phyloP scores from a whole-genome alignment of 495 filamentous ascomycete genomes.

The Cercophora scortea region DNA sequence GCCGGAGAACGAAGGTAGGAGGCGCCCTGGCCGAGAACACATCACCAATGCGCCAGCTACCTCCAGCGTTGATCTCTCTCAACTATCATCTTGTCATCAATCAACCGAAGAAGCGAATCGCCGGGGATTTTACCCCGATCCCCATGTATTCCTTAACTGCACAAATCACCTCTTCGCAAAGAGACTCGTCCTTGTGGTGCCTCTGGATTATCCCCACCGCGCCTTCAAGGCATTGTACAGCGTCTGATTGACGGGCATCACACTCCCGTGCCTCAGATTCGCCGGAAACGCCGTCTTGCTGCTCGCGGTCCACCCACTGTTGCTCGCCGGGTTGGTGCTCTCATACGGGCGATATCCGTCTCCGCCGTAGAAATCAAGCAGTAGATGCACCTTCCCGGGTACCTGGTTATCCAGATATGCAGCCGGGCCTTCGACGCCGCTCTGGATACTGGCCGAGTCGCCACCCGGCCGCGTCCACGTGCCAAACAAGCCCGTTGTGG shows the following conservation, averaged over 20 bases:
- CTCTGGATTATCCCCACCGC: slow-evolving; percentile 27
- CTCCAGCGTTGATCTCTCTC: too few relatives aligned
- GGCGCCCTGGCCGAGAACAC: too few relatives aligned
- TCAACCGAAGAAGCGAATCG: too few relatives aligned
- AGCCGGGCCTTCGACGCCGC: slow-evolving; percentile 42
- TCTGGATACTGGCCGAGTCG: slow-evolving; percentile 28
- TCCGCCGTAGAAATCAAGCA: slow-evolving; percentile 43
- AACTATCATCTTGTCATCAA: too few relatives aligned
- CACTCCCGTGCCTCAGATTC: slow-evolving; percentile 43
- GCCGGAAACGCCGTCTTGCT: slow-evolving; percentile 29
- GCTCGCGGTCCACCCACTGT: slow-evolving; percentile 37
- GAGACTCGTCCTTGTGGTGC: too few relatives aligned
- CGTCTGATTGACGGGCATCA: slow-evolving; percentile 35
- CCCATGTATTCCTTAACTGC: too few relatives aligned
- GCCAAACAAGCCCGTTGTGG: slow-evolving; percentile 39
- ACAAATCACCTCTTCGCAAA: too few relatives aligned
- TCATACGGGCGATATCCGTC: slow-evolving; percentile 46
- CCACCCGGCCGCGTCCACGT: slow-evolving; percentile 44
- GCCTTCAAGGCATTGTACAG: slow-evolving; percentile 28
- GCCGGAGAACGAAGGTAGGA: too few relatives aligned
- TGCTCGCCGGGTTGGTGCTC: slow-evolving; percentile 29
- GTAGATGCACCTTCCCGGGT: slow-evolving; percentile 33
- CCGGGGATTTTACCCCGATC: too few relatives aligned
- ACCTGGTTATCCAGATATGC: slow-evolving; percentile 39
- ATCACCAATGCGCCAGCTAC: too few relatives aligned